These are phyloP conservation scores for Crithidia thermophila DNA, from an alignment of 208 protist species.

Conservation along the genomic window DNA sequence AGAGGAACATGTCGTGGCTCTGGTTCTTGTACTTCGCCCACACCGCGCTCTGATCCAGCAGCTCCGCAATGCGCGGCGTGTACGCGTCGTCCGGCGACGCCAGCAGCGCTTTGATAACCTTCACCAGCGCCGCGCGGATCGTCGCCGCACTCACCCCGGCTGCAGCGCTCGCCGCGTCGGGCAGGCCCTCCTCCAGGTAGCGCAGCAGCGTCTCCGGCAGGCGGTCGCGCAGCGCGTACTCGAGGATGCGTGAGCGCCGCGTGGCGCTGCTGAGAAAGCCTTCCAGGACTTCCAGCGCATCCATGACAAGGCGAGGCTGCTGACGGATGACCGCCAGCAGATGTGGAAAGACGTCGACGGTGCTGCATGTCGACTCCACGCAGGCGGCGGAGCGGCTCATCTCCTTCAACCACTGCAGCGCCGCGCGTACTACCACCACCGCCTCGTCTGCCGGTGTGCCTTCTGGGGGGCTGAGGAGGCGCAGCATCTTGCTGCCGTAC, in stretches of 20 bases:
- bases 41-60: conserved; percentile 61
- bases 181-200: conserved; percentile 63
- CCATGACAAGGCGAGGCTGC: conserved; percentile 29
- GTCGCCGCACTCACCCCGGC: conserved; percentile 51
- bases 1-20: conserved; percentile 93
- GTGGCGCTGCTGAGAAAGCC: conserved; percentile 55
- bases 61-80: conserved; percentile 34
- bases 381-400: conserved; percentile 54
- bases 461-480: conserved; percentile 23
- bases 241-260: conserved; percentile 28
- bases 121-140: conserved; percentile 81
- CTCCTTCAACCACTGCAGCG: conserved; percentile 65
- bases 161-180: conserved; percentile 30
- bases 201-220: conserved; percentile 62
- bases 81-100: conserved; percentile 47
- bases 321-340: conserved; percentile 44
- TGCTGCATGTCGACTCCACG: conserved; percentile 56
- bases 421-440: conserved; percentile 14
- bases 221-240: conserved; percentile 39
- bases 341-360: conserved; percentile 43
- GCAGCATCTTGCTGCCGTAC: conserved; percentile 67
- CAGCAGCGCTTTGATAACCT: conserved; percentile 84
- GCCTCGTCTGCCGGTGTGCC: not conserved
- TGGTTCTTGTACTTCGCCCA: conserved; percentile 92
- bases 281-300: conserved; percentile 62